Evolutionary conservation across 2,329 filamentous ascomycete genomes (phyloP), one percentile per base, ranked within the genome.

Genomic region (Bipolaris sorokiniana): DNA sequence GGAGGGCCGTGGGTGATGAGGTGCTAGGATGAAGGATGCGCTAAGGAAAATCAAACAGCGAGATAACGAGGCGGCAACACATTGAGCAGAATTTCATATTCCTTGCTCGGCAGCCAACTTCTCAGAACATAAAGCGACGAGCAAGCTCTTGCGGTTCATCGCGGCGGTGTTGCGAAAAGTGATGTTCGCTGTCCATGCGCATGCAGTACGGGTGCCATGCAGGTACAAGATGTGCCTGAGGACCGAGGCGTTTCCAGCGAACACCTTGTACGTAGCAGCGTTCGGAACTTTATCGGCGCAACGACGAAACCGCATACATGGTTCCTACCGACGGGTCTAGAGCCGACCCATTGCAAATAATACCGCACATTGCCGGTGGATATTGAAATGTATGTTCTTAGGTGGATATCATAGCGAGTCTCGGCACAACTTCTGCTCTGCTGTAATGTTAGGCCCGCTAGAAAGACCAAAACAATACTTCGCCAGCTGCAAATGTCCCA

Each of bases 1-100:
- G 6, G n/a, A 34, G 46, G 48, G 40, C 46, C n/a, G 42, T 42
- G 38, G 33, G 44, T 55, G 49, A 57, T 51, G 59, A 58, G 48
- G 55, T 55, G 49, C 51, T 58, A 40, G 57, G 63, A 63, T 61
- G 52, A 63, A 59, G 55, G 49, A 59, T 45, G 49, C 66, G 59
- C 68, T 69, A 67, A 54, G 52, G 69, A 42, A 64, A 64, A 73
- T 73, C 70, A 74, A 72, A 74, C 71, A 56, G 56, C 63, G 71
- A 72, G 58, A 73, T 75, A 65, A 72, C 42, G 44, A 58, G 56
- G 59, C 62, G 62, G 54, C 45, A 64, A 64, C 50, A 56, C 44
- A 26, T 40, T 41, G 20, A 40, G 26, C 36, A 46, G 18, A 41
- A 47, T 58, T 54, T 48, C 20, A 36, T 28, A 15, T 26, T 31